Evolutionary conservation across 2,329 filamentous ascomycete species (phyloP), one percentile per base, ranked within the genome.

Genomic region (Cadophora luteo-olivacea): DNA sequence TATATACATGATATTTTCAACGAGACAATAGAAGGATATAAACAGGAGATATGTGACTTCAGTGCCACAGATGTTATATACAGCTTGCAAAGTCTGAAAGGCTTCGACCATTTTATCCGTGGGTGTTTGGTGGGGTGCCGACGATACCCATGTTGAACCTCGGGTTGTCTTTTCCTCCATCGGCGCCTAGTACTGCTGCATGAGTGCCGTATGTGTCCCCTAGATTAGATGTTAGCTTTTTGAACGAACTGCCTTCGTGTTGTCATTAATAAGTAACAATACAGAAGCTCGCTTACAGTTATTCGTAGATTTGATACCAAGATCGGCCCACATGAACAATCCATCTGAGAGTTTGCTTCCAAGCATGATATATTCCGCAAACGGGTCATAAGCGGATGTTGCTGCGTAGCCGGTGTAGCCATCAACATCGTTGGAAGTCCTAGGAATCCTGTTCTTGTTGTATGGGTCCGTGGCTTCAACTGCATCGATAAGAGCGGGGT

Each of bases 331-430:
- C 19, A 80, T 84, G 54, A 88, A 81, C 29, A 89, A 72, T 22
- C 87, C 86, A 57, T 87, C 84, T 0, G 78, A 75, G 7, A 87
- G 74, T 22, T 79, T 77, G 54, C 87, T 82, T 6, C 88, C 87
- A 14, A 91, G 82, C 33, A 85, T 80, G 19, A 86, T 83, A 72
- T 89, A 89, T 74, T 90, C 82, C 68, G 88, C 77, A 72, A 87
- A 81, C 0, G 86, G 86, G 73, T 86, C 84, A 65, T 81, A 80
- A 7, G 79, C 81, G 52, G 82, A 81, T 6, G 52, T 68, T n/a
- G 84, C 83, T 33, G 69, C 54, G n/a, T 69, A 67, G 69, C 84
- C 81, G 71, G 81, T 76, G 58, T 85, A 82, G 11, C 69, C 68
- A 73, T 89, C 86, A 0, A 84, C 78, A 9, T 78, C 78, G 73